Conservation (phyloP, 768 basidiomycete species). For the Pleurotus tuber-regium region DNA sequence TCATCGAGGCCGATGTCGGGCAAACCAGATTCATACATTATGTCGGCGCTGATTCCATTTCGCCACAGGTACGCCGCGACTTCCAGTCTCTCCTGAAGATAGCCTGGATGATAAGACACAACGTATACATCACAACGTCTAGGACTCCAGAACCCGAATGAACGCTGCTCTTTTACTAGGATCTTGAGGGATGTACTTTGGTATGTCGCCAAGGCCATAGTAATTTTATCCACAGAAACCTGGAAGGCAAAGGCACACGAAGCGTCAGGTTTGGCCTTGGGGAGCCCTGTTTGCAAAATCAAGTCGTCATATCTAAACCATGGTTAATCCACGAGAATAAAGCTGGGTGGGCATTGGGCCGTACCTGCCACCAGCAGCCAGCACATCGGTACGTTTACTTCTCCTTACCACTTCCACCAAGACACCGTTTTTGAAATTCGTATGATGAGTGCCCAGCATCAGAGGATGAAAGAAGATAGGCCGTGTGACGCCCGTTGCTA, state of each 20-base stretch:
- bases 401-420: slow-evolving; percentile 72
- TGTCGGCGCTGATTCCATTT: slow-evolving; percentile 78
- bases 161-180: slow-evolving; percentile 73
- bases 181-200: slow-evolving; percentile 68
- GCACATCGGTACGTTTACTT: slow-evolving; percentile 63
- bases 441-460: slow-evolving; percentile 65
- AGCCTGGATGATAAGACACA: slow-evolving; percentile 73
- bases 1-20: slow-evolving; percentile 62
- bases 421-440: slow-evolving; percentile 70
- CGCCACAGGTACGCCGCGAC: slow-evolving; percentile 77
- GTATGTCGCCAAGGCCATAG: slow-evolving; percentile 61
- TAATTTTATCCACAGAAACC: slow-evolving; percentile 78
- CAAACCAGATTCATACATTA: slow-evolving; percentile 82
- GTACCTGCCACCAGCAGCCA: slow-evolving; percentile 82
- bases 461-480: slow-evolving; percentile 68
- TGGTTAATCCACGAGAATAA: neutral
- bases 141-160: slow-evolving; percentile 90
- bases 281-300: slow-evolving; percentile 56
- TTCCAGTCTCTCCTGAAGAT: slow-evolving; percentile 75
- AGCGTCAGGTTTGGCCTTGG: slow-evolving; percentile 49
- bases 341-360: slow-evolving; percentile 15
- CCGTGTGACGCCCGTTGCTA: slow-evolving; percentile 59
- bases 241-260: slow-evolving; percentile 73
- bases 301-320: slow-evolving; percentile 65
- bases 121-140: slow-evolving; percentile 86